Conservation (phyloP, 352 stramenopile genomes). For the Pythium scleroteichum region DNA sequence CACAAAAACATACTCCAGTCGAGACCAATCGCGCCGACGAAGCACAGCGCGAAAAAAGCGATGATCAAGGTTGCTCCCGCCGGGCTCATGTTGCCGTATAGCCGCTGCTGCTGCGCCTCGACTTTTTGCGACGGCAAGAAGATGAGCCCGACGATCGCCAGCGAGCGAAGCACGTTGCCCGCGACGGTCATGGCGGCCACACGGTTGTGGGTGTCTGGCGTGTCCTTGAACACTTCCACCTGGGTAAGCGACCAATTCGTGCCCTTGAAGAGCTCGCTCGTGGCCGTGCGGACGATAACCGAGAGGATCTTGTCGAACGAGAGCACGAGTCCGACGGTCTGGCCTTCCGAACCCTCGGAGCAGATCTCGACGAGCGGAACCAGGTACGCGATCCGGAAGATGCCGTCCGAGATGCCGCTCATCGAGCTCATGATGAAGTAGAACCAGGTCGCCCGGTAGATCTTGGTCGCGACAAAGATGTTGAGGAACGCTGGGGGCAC, state of each 20-base stretch:
- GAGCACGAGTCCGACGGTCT: slow-evolving; percentile 13
- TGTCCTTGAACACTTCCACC: not conserved
- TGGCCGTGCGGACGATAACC: slow-evolving; percentile 5
- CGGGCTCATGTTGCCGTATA: slow-evolving; percentile 18
- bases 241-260: slow-evolving; percentile 2
- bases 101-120: slow-evolving; percentile 21
- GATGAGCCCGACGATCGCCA: slow-evolving; percentile 10
- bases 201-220: not conserved
- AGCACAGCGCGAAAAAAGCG: slow-evolving; percentile 1
- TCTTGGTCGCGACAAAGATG: not conserved
- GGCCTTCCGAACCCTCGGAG: slow-evolving; percentile 10
- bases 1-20: slow-evolving; percentile 4
- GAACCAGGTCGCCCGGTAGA: slow-evolving; percentile 10
- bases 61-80: slow-evolving; percentile 1
- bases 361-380: slow-evolving; percentile 17
- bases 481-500: slow-evolving; percentile 1
- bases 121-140: slow-evolving; percentile 26
- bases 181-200: not conserved
- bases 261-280: not conserved
- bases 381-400: slow-evolving; percentile 7
- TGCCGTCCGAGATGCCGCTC: slow-evolving; percentile 7
- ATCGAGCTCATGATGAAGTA: slow-evolving; percentile 11
- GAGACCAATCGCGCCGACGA: slow-evolving; percentile 1
- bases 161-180: not conserved
- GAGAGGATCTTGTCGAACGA: slow-evolving; percentile 18